Evolutionary conservation across 768 basidiomycete genomes (phyloP).

Genomic region (Hericium rajendrae): DNA sequence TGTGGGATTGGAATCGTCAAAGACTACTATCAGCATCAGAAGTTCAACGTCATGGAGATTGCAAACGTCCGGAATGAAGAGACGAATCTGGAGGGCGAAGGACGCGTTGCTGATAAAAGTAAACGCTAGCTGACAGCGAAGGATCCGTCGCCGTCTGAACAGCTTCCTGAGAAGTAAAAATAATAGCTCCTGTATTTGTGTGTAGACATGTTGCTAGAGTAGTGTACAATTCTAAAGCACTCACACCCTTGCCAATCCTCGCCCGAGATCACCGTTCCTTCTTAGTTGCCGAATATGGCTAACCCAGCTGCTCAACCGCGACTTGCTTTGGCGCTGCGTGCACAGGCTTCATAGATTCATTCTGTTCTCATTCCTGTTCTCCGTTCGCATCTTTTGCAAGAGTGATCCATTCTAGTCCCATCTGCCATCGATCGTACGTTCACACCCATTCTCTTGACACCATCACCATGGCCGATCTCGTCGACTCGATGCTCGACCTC

Average conservation of each 20-base stretch:
- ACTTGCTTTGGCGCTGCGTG: background rate
- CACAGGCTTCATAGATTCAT: too few relatives aligned
- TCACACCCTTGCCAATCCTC: too few relatives aligned
- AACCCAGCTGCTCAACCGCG: background rate
- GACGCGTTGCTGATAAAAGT: conserved; percentile 17
- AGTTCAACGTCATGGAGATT: conserved; percentile 74
- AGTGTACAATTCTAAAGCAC: too few relatives aligned
- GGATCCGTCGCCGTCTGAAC: background rate
- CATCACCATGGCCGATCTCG: conserved; percentile 55
- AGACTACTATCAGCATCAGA: conserved; percentile 61
- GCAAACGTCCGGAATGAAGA: conserved; percentile 35
- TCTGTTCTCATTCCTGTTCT: too few relatives aligned
- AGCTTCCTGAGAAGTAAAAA: too few relatives aligned
- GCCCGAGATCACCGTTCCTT: background rate
- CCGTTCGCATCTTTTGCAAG: too few relatives aligned
- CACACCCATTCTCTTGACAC: background rate
- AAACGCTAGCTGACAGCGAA: background rate
- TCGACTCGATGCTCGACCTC: conserved; percentile 91
- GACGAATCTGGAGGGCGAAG: conserved; percentile 24
- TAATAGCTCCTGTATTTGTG: too few relatives aligned
- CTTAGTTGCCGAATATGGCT: background rate
- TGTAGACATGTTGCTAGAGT: too few relatives aligned
- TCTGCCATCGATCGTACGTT: too few relatives aligned
- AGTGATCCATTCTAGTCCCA: too few relatives aligned
- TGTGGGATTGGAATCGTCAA: conserved; percentile 69